These are phyloP conservation scores for Acanthamoeba rhysodes DNA, from an alignment of 208 protist species.

Conservation along the genomic window DNA sequence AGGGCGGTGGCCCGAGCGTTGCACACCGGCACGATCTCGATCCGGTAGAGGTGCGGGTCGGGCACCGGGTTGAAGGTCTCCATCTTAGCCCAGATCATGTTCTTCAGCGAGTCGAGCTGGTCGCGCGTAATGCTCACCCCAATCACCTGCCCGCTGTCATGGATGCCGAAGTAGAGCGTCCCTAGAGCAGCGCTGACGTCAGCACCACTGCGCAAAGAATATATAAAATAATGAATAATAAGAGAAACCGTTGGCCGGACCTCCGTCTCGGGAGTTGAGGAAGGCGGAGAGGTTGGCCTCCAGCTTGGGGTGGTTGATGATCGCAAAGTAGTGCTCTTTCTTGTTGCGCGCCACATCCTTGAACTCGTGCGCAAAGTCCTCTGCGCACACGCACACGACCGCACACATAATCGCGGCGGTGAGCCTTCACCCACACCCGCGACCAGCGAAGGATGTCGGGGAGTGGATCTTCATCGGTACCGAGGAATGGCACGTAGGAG, in stretches of 20 bases:
- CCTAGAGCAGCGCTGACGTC: background rate
- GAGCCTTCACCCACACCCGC: no score
- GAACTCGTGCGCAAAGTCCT: slow-evolving; percentile 46
- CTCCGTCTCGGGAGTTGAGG: slow-evolving; percentile 41
- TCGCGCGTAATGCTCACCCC: slow-evolving; percentile 47
- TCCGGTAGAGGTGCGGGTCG: slow-evolving; percentile 56
- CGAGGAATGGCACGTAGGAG: slow-evolving; percentile 52
- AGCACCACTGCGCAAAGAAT: background rate
- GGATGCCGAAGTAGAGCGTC: slow-evolving; percentile 60
- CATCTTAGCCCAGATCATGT: slow-evolving; percentile 54
- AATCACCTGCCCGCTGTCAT: slow-evolving; percentile 41
- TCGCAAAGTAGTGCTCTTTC: slow-evolving; percentile 56
- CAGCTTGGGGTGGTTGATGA: slow-evolving; percentile 68
- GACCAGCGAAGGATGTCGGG: no score
- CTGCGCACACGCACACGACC: background rate
- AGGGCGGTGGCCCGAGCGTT: background rate
- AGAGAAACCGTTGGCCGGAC: background rate
- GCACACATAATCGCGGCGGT: no score
- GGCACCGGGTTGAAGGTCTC: slow-evolving; percentile 66
- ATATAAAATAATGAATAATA: slow-evolving; percentile 1
- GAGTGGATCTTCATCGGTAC: background rate
- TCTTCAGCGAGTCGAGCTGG: slow-evolving; percentile 44
- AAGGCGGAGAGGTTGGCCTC: slow-evolving; percentile 58
- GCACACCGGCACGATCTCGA: slow-evolving; percentile 60
- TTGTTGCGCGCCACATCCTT: slow-evolving; percentile 58